phyloP scores from a whole-genome alignment of 306 rosid genomes.

The Aeschynomene evenia region DNA sequence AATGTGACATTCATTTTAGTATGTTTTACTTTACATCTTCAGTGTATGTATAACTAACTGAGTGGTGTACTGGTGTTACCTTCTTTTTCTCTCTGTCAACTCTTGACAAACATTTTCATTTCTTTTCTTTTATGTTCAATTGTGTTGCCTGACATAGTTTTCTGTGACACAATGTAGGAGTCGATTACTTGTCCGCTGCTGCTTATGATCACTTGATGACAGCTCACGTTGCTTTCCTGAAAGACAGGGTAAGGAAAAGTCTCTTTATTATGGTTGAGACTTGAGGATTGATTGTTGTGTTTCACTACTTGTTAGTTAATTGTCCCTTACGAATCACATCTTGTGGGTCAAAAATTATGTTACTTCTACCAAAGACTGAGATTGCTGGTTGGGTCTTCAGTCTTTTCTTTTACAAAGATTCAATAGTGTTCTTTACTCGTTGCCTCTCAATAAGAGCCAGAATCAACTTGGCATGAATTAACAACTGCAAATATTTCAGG shows the following conservation, averaged over 20 bases:
- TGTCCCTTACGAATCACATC: not conserved
- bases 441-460: not conserved
- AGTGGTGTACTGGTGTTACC: not conserved
- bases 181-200: constrained; percentile 50
- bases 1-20: not conserved
- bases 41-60: constrained; percentile 10
- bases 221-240: constrained; percentile 45
- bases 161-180: constrained; percentile 32
- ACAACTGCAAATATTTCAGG: constrained; percentile 35
- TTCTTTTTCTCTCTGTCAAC: constrained; percentile 1
- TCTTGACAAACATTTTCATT: not conserved
- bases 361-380: too few relatives aligned
- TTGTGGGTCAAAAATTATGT: too few relatives aligned
- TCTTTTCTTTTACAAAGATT: constrained; percentile 6
- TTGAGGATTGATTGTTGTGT: not conserved
- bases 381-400: constrained; percentile 5
- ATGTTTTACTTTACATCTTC: constrained; percentile 13
- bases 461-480: not conserved
- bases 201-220: constrained; percentile 42
- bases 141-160: constrained; percentile 26
- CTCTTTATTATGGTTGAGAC: not conserved
- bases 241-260: constrained; percentile 43
- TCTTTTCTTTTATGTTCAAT: not conserved
- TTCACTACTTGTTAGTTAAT: constrained; percentile 19
- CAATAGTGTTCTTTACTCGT: too few relatives aligned